Base-by-base conservation (phyloP, 1,284 basidiomycete species). In the Microbotryomycetes sp. region DNA sequence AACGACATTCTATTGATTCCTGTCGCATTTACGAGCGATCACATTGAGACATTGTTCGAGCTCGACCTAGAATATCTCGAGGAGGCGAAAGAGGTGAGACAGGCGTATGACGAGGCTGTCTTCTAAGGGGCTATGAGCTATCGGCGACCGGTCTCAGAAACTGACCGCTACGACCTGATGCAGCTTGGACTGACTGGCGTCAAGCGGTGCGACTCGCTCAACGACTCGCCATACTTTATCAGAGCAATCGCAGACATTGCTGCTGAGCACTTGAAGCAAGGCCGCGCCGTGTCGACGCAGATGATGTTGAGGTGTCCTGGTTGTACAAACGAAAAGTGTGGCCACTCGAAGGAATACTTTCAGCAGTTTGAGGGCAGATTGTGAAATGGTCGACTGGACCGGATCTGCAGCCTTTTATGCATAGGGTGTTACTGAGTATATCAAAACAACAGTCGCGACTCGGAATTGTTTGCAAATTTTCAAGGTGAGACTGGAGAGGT, bases 21-120 rank as follows among this genome's bases (percentile, higher is more conserved):
- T 1, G 92, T 99, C 65, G 94, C 96, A 21, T 99, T 99, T 78
- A 99, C 96, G 21, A 91, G 87, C 74, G 96, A 99, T 78, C 96
- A 98, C 76, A 97, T 99, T 73, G 96, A 99, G 79, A 99, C 96
- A 26, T 80, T 99, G 51, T 98, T 88, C 75, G 96, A 98, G 78
- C 82, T 98, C 52, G 96, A 99, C 76, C 77, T 93, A 58, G 96
- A 99, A 76, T 93, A 97, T 71, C 82, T 82, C 63, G 87, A 87
- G 77, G 94, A 98, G 76, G 94, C 88, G 6, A 82, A 83, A 73
- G 85, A 94, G 83, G 91, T 91, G 70, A 72, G 83, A 49, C 15
- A 16, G 47, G 18, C n/a, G n/a, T n/a, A n/a, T n/a, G n/a, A n/a
- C n/a, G n/a, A n/a, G n/a, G n/a, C n/a, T n/a, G n/a, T n/a, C n/a